A percentile compares a stretch with the other conserved stretches of the same genome.
Conservation (phyloP, 176 grass and related monocot species). For the Musa itinerans region DNA sequence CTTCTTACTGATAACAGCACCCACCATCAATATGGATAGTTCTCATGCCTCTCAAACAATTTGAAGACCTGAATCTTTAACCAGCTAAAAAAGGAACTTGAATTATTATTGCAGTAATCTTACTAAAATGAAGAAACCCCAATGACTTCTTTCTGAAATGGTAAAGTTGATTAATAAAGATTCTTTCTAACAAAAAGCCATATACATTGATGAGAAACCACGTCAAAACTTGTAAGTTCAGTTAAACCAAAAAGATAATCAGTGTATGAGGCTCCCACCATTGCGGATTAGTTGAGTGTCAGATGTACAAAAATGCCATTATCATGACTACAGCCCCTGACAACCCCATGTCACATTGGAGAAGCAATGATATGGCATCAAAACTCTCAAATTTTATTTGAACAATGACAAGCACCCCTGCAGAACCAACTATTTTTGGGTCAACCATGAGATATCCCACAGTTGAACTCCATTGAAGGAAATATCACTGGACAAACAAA, state of each 20-base stretch:
- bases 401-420: background rate
- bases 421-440: background rate
- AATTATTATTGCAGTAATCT: no score
- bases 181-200: background rate
- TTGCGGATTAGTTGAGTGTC: background rate
- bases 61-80: no score
- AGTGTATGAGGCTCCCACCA: background rate
- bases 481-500: background rate
- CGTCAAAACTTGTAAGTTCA: background rate
- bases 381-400: background rate
- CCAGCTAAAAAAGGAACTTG: no score
- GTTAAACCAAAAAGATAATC: background rate
- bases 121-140: no score
- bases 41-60: no score
- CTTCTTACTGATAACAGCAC: no score
- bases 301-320: background rate
- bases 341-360: background rate
- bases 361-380: background rate
- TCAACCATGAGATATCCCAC: background rate
- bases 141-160: background rate
- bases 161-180: background rate
- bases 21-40: no score
- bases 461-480: background rate
- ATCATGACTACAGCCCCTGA: background rate
- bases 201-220: background rate